Conservation (phyloP, 371 early-diverging fungal species). For the Batkoa obscura region DNA sequence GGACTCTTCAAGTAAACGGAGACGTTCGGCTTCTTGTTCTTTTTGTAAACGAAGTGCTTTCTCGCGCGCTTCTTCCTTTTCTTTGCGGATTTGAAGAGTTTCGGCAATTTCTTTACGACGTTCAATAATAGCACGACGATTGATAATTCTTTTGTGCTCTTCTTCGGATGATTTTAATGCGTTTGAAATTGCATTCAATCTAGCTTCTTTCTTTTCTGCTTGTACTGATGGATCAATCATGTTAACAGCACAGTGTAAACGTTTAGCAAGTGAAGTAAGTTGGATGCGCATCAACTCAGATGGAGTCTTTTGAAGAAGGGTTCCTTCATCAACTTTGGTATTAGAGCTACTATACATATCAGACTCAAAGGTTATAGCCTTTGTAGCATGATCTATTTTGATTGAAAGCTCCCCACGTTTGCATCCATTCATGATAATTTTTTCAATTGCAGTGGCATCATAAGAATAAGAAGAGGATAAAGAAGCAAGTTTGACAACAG, state of each 20-base stretch:
- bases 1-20: slow-evolving; percentile 65
- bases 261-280: slow-evolving; percentile 48
- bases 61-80: slow-evolving; percentile 61
- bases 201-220: slow-evolving; percentile 36
- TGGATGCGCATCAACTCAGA: slow-evolving; percentile 74
- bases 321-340: slow-evolving; percentile 50
- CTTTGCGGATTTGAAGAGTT: slow-evolving; percentile 49
- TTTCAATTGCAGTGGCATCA: slow-evolving; percentile 76
- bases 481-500: slow-evolving; percentile 67
- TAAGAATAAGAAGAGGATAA: slow-evolving; percentile 74
- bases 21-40: slow-evolving; percentile 74
- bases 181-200: slow-evolving; percentile 35
- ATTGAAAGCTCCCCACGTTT: slow-evolving; percentile 87
- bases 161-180: slow-evolving; percentile 49
- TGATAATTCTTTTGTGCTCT: slow-evolving; percentile 61
- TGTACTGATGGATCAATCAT: slow-evolving; percentile 65
- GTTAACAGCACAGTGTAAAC: slow-evolving; percentile 62
- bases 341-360: slow-evolving; percentile 49
- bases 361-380: slow-evolving; percentile 76
- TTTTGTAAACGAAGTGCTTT: slow-evolving; percentile 42
- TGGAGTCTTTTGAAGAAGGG: slow-evolving; percentile 70
- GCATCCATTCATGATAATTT: slow-evolving; percentile 93
- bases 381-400: slow-evolving; percentile 83
- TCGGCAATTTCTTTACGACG: slow-evolving; percentile 83
- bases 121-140: slow-evolving; percentile 71